Evolutionary conservation across 179 eudicot species (phyloP).

Genomic region (Nepenthes alata): DNA sequence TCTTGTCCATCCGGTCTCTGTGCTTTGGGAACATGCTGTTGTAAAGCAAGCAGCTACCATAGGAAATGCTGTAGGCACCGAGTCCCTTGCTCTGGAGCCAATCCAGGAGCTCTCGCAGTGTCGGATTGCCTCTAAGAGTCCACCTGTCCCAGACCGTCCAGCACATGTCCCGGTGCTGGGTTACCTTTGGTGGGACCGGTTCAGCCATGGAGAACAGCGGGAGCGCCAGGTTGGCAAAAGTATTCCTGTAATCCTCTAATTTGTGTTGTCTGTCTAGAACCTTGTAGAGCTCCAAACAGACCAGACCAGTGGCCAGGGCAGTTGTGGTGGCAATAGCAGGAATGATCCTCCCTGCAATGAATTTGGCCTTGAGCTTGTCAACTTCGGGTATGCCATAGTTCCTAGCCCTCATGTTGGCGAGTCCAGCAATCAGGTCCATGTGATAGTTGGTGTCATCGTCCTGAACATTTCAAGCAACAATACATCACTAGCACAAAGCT

Average conservation of each 20-base stretch:
- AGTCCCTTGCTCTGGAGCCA: conserved; percentile 55
- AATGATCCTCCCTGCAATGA: conserved; percentile 81
- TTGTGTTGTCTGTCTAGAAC: conserved; percentile 57
- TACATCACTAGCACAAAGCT: not conserved
- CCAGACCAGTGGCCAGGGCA: conserved; percentile 86
- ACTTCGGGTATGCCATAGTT: conserved; percentile 83
- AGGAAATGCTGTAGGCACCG: conserved; percentile 33
- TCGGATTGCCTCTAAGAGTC: conserved; percentile 46
- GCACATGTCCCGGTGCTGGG: conserved; percentile 74
- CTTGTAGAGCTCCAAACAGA: conserved; percentile 87
- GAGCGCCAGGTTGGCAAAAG: conserved; percentile 78
- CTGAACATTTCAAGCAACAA: conserved; percentile 22
- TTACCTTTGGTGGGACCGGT: conserved; percentile 76
- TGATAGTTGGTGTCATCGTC: conserved; percentile 91
- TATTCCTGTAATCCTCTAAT: conserved; percentile 82
- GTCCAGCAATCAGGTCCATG: conserved; percentile 89
- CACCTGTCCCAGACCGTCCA: conserved; percentile 98
- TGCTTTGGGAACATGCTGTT: conserved; percentile 54
- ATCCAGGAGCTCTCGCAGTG: conserved; percentile 40
- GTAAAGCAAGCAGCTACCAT: conserved; percentile 34
- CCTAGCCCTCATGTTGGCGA: conserved; percentile 94
- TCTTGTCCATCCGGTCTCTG: conserved; percentile 45
- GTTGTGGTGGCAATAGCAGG: conserved; percentile 93
- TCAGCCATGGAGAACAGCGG: conserved; percentile 89
- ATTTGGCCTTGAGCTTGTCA: conserved; percentile 79